Conservation (phyloP, 768 basidiomycete species). For the Leccinum disarticulatum region DNA sequence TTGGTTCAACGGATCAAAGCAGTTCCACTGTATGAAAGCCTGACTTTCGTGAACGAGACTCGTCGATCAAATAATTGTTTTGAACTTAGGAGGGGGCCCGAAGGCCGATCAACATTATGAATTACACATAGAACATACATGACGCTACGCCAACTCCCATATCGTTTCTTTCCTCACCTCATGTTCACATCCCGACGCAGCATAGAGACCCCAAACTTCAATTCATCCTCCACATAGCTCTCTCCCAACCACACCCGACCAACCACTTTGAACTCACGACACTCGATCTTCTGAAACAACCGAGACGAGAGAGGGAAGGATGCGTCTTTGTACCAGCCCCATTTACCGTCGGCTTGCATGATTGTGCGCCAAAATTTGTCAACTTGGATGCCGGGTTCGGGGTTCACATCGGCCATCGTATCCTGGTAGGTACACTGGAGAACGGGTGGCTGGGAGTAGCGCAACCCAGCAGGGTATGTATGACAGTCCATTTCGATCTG, state of each 20-base stretch:
- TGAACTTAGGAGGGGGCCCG: too few relatives aligned
- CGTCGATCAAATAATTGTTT: too few relatives aligned
- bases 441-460: constrained; percentile 1
- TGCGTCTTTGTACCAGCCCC: constrained; percentile 38
- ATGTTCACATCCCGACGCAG: constrained; percentile 41
- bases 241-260: constrained; percentile 39
- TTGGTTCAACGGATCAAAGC: too few relatives aligned
- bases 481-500: constrained; percentile 23
- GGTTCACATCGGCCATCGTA: not conserved
- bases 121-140: not conserved
- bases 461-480: constrained; percentile 12
- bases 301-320: constrained; percentile 49
- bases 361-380: constrained; percentile 20
- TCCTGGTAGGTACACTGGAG: constrained; percentile 20
- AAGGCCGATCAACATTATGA: too few relatives aligned
- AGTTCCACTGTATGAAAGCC: too few relatives aligned
- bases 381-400: constrained; percentile 22
- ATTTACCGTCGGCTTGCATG: constrained; percentile 16
- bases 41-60: too few relatives aligned
- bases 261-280: constrained; percentile 41
- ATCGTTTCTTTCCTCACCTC: constrained; percentile 2
- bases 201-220: constrained; percentile 45
- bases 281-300: constrained; percentile 49
- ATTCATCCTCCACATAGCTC: constrained; percentile 22
- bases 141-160: not conserved